Evolutionary conservation across 441 rosid genomes (phyloP), one percentile per base, ranked within the genome.

Genomic region (Eruca vesicaria): DNA sequence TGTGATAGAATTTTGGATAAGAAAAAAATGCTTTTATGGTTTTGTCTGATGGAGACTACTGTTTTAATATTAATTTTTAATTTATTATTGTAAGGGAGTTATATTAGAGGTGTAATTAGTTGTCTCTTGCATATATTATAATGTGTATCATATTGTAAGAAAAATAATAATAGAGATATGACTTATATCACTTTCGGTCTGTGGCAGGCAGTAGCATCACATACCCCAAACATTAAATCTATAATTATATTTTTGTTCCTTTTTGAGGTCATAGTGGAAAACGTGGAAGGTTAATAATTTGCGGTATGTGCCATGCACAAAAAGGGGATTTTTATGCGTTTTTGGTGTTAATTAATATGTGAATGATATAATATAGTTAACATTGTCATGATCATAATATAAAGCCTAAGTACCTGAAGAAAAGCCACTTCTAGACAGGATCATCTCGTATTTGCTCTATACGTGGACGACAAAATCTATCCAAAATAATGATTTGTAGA

Each of bases 1-100:
- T 85, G 14, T 78, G 88, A 80, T 85, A 85, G 81, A 82, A 82
- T 75, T 80, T 72, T 85, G 87, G 90, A 87, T 90, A 90, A 86
- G 87, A 81, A 85, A 83, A 45, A 83, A 83, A 75, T 75, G 81
- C 73, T 21, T 60, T 61, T 35, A 71, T 74, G 84, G 86, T 86
- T 85, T 64, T 20, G 77, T 69, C 55, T 72, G 91, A 83, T 43
- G 52, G 84, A 20, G 87, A 81, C 88, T 74, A 72, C 9, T 73
- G 74, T 66, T 81, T 79, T 50, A 16, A 16, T 16, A 0, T 48
- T 48, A 6, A 6, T 7, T 16, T 8, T 48, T 33, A 7, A 33
- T 33, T 33, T 33, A 7, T 50, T 16, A 3, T 50, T 50, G 18
- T 16, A 48, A 48, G 16, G 18, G 55, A 48, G 20, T 16, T 48